A percentile compares a stretch with the other conserved stretches of the same genome.
phyloP scores from a whole-genome alignment of 768 basidiomycete species.

The Tulasnella sp. region DNA sequence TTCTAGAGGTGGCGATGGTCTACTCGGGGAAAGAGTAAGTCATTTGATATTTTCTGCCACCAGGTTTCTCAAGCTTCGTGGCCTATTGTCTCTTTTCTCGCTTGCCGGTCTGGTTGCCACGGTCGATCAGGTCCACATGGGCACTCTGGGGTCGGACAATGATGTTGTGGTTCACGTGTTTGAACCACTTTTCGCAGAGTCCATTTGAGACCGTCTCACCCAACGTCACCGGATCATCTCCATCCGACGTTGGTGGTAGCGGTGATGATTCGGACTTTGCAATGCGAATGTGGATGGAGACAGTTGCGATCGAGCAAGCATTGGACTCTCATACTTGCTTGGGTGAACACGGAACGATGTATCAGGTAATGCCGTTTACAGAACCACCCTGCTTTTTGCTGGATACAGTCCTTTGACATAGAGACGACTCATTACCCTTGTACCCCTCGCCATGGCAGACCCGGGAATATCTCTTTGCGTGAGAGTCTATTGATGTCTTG shows the following conservation, averaged over 20 bases:
- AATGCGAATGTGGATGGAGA: slow-evolving; percentile 16
- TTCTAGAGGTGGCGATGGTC: background rate
- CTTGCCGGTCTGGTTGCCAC: background rate
- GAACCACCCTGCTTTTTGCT: no score
- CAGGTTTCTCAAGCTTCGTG: no score
- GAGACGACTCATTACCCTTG: background rate
- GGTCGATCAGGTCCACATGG: slow-evolving; percentile 3
- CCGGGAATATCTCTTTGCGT: slow-evolving; percentile 8
- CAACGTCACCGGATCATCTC: no score
- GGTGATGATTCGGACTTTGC: slow-evolving; percentile 12
- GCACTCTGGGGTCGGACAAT: slow-evolving; percentile 7
- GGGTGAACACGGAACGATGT: slow-evolving; percentile 14
- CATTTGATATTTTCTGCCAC: background rate
- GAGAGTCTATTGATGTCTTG: background rate
- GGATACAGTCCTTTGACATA: no score
- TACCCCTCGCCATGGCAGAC: background rate
- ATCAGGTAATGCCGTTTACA: background rate
- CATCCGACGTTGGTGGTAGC: background rate
- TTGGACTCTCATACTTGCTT: slow-evolving; percentile 12
- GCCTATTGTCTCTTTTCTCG: background rate
- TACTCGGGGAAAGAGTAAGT: slow-evolving; percentile 13
- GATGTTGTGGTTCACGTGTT: slow-evolving; percentile 7
- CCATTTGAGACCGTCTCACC: background rate
- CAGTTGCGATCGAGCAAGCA: slow-evolving; percentile 10
- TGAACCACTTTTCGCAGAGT: background rate